phyloP scores from a whole-genome alignment of 2,329 filamentous ascomycete species.

The Aspergillus pseudoglaucus region DNA sequence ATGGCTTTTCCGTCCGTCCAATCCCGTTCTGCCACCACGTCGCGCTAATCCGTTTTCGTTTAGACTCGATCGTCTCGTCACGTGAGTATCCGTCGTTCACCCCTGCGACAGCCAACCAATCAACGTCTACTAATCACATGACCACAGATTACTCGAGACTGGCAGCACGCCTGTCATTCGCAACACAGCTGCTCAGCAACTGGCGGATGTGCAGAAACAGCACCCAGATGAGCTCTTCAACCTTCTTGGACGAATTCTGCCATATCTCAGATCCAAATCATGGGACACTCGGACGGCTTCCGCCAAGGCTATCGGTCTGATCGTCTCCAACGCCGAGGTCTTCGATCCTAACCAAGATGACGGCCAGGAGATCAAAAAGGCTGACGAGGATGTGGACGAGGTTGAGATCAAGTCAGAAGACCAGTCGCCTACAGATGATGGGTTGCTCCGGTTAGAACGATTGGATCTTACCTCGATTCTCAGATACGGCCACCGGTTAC shows the following conservation, averaged over 20 bases:
- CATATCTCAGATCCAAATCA: conserved; percentile 87
- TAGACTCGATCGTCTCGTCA: conserved; percentile 79
- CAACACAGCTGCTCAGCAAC: conserved; percentile 92
- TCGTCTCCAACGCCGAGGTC: conserved; percentile 76
- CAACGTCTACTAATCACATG: conserved; percentile 16
- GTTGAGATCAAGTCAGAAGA: conserved; percentile 36
- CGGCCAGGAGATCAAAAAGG: conserved; percentile 41
- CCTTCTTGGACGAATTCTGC: conserved; percentile 85
- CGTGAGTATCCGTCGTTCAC: conserved; percentile 54
- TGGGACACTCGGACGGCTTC: conserved; percentile 96
- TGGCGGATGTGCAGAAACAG: conserved; percentile 96
- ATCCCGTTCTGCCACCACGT: conserved; percentile 18
- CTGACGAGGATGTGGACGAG: conserved; percentile 47
- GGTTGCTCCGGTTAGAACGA: conserved; percentile 61
- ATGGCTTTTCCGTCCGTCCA: conserved; percentile 19
- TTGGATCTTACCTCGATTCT: conserved; percentile 76
- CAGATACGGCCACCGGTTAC: conserved; percentile 72
- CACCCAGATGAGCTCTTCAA: conserved; percentile 98
- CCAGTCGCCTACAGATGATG: conserved; percentile 44
- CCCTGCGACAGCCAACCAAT: not conserved
- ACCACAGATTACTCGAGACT: conserved; percentile 78
- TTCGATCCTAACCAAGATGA: conserved; percentile 85
- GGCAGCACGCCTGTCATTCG: conserved; percentile 93
- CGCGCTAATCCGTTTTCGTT: conserved; percentile 27
- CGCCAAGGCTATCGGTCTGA: conserved; percentile 88